Base-by-base conservation (phyloP, 1,139 yeast genomes). In the Candida tropicalis region DNA sequence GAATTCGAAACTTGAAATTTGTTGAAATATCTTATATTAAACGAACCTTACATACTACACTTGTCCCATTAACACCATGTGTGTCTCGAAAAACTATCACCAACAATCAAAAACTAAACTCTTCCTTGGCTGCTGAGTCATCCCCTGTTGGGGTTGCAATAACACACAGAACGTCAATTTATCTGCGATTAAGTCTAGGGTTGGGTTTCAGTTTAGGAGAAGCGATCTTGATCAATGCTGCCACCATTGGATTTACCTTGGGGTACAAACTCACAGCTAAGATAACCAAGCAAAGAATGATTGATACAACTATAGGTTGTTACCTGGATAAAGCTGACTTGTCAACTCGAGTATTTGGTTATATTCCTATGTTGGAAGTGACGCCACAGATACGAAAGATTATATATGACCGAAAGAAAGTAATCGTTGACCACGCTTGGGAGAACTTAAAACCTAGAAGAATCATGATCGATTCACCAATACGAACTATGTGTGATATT, bases 31-130 rank as follows among this genome's bases (percentile, higher is more conserved):
- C 29, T 20, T 28, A 28, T 32, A 36, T 24, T 6, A 40, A 16
- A 13, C 32, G 11, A 12, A 15, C 13, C 23, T 29, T 24, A 16
- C 33, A 13, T 12, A 17, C 13, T 11, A 29, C 31, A 15, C 24
- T 37, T 15, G 43, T 47, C 27, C 50, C 50, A 9, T 28, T 47
- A 7, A 38, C 45, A 3, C 49, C 50, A 8, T 47, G 50, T 29
- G 28, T 47, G n/a, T 35, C 47, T 22, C 34, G 40, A 5, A 18
- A 12, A 8, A 20, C n/a, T 13, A 11, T 2, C 6, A 3, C 26
- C 8, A 17, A 15, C 16, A 12, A 20, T 6, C 15, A 16, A 8
- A n/a, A 11, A 11, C 23, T 11, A 9, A 12, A 10, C 12, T 39
- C 28, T 18, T 35, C 17, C 12, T 12, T 10, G 13, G n/a, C n/a